These are phyloP conservation scores for Liquidambar formosana DNA, from an alignment of 164 flowering plant genomes.

Conservation along the genomic window DNA sequence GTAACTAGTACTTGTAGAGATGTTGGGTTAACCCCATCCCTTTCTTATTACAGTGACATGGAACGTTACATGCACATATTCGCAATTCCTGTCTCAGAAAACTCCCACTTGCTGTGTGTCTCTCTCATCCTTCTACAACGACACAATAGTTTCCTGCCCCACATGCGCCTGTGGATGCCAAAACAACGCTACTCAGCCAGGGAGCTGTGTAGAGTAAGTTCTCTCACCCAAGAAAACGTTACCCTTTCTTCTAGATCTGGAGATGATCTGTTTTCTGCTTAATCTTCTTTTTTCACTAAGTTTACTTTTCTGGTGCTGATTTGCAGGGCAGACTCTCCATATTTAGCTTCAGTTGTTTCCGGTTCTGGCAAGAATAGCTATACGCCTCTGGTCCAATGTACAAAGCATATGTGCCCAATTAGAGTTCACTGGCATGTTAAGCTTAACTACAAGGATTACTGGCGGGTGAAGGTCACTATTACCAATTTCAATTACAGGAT, in stretches of 20 bases:
- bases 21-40: neutral
- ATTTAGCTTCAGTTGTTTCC: slow-evolving; percentile 59
- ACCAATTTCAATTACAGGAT: slow-evolving; percentile 71
- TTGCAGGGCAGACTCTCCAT: slow-evolving; percentile 53
- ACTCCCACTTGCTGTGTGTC: slow-evolving; percentile 92
- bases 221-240: neutral
- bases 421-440: slow-evolving; percentile 83
- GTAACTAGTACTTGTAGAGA: neutral
- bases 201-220: slow-evolving; percentile 74
- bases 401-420: slow-evolving; percentile 78
- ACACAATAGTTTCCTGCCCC: slow-evolving; percentile 76
- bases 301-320: slow-evolving; percentile 3
- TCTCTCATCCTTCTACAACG: slow-evolving; percentile 77
- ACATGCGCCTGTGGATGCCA: slow-evolving; percentile 85
- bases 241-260: neutral
- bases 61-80: slow-evolving; percentile 84
- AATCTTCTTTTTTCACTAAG: neutral
- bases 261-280: neutral
- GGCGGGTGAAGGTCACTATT: slow-evolving; percentile 71
- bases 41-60: slow-evolving; percentile 69
- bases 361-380: slow-evolving; percentile 28
- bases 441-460: slow-evolving; percentile 64
- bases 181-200: slow-evolving; percentile 45
- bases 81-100: slow-evolving; percentile 76
- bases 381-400: slow-evolving; percentile 66